Evolutionary conservation across 257 asterid genomes (phyloP), one percentile per base, ranked within the genome.

Genomic region (Paulownia fortunei): DNA sequence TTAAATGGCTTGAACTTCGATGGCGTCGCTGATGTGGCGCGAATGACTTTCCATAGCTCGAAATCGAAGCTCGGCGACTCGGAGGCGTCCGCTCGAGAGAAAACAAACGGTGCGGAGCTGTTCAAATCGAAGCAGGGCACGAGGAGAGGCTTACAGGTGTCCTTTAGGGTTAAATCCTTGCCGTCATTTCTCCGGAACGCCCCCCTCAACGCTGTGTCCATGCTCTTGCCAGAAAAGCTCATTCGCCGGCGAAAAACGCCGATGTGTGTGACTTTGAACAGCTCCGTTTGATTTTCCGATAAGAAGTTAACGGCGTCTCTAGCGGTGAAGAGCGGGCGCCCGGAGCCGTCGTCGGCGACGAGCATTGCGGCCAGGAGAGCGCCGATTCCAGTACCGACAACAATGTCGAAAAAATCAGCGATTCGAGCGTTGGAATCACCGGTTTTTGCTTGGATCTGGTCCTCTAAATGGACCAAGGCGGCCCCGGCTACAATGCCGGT

Each of bases 51-150:
- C 96, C 98, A 89, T 27, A 95, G 89, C 88, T 91, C 94, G 89
- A 93, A 95, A 76, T 95, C 92, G 86, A 78, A 95, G 82, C 98
- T 93, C 60, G 89, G 62, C 0, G 98, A 89, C 87, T 90, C 96
- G 4, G 89, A 37, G 27, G 99, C 97, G 82, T 89, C 99, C 83
- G 99, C 98, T 7, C 98, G 88, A 0, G 99, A 95, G 92, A 95
- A 95, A 0, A 95, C 97, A 68, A 95, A 93, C 73, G 98, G 99
- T 79, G 98, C 98, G 6, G 94, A 82, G 79, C 92, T 93, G 76
- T 86, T 87, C 72, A 91, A 81, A 63, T 95, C 99, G 79, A 86
- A 95, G 81, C 99, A 95, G 0, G 99, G 98, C 0, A 95, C 87
- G 6, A 95, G 91, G 0, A 93, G 77, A 52, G 98, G 98, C 89